A percentile compares a stretch with the other conserved stretches of the same genome.
These are phyloP conservation scores for Lanmaoa rubissima DNA, from an alignment of 768 basidiomycete species.

Conservation along the genomic window DNA sequence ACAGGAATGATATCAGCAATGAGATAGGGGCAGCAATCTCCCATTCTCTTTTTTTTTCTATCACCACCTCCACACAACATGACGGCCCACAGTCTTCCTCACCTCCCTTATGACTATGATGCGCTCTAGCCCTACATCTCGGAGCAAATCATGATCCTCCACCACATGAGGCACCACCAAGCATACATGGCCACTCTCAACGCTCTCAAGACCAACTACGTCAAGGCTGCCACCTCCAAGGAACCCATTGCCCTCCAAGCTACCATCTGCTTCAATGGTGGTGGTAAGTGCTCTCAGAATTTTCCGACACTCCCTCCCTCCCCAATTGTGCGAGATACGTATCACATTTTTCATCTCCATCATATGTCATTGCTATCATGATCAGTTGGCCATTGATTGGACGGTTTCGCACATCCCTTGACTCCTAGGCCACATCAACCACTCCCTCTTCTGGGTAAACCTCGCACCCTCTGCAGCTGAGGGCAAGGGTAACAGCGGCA, in stretches of 20 bases:
- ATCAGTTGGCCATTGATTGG: conserved; percentile 8
- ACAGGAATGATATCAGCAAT: too few species aligned
- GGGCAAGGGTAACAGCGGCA: conserved; percentile 59
- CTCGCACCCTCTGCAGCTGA: conserved; percentile 61
- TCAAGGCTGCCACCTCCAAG: conserved; percentile 64
- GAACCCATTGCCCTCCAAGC: conserved; percentile 85
- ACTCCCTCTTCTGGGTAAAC: conserved; percentile 96
- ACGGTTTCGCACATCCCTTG: neutral
- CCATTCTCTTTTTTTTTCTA: conserved; percentile 4
- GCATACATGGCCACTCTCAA: conserved; percentile 92
- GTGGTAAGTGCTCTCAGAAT: conserved; percentile 66
- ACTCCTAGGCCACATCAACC: conserved; percentile 78
- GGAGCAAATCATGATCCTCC: too few species aligned
- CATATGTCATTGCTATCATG: conserved; percentile 13
- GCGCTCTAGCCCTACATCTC: conserved; percentile 96
- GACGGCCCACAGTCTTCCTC: conserved; percentile 57
- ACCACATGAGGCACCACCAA: conserved; percentile 95
- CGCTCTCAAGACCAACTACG: conserved; percentile 78
- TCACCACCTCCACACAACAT: conserved; percentile 24
- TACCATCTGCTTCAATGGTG: conserved; percentile 95
- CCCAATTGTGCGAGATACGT: too few species aligned
- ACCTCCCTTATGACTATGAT: conserved; percentile 77
- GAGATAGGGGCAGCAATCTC: neutral
- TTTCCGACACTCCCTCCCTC: too few species aligned
- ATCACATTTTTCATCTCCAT: neutral